Evolutionary conservation across 176 grass and related monocot genomes (phyloP), one percentile per base, ranked within the genome.

Genomic region (Carex pumila): DNA sequence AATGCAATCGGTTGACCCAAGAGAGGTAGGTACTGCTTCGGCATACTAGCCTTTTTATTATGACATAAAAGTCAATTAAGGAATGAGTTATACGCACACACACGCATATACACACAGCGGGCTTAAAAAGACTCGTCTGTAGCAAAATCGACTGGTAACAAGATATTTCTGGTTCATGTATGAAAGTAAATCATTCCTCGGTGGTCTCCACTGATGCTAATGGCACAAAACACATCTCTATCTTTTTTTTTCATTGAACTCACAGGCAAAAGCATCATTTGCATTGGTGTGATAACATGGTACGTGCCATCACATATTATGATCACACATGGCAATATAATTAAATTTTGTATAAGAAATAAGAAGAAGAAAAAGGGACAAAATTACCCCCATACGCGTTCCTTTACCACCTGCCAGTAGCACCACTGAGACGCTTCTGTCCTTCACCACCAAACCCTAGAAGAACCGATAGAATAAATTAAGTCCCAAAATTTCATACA

Each of bases 21-120:
- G 22, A 99, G 84, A 36, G 96, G 89, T 30, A 99, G 83, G 80
- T 99, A 99, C 81, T 99, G 96, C 81, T 99, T 99, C 30, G 96
- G 96, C 96, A 99, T 95, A 36, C 57, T 95, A 86, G 91, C 93
- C 96, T 99, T 86, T 72, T 56, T 65, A 62, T 90, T 21, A 90
- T 0, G 3, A 18, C 68, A 52, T 68, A 74, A 56, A 41, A 52
- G n/a, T 64, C 64, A 89, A 55, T 53, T 5, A 62, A 54, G 29
- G 1, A 21, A 89, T 79, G 0, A 79, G 12, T 74, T 36, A 17
- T 12, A 14, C 36, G 84, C 32, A 0, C 37, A 79, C 1, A 41
- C 8, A 56, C 13, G 4, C 6, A 78, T 6, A 22, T 12, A 52
- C 10, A 78, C 52, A 78, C 12, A 71, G 19, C 7, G 5, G 52